A percentile compares a stretch with the other conserved stretches of the same genome.
Conservation (phyloP, 2,329 filamentous ascomycete species). For the Phaeosphaeria sp. region DNA sequence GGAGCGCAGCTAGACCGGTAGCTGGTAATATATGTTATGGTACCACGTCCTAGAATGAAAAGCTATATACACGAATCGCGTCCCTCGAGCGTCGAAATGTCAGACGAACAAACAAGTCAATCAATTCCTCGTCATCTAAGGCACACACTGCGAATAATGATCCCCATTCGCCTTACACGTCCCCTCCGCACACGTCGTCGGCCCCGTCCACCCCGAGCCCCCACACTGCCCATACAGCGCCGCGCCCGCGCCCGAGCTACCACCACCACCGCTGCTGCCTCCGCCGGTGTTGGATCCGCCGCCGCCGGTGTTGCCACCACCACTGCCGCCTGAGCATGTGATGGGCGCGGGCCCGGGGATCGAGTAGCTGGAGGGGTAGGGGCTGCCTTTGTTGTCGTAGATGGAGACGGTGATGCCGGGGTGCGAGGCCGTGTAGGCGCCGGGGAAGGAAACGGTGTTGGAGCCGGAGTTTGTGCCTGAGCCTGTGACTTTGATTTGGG, state of each 20-base stretch:
- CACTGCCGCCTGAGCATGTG: conserved; percentile 40
- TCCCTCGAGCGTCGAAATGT: too few species aligned
- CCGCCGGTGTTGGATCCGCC: background rate
- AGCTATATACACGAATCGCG: background rate
- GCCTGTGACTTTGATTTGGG: conserved; percentile 31
- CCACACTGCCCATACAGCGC: background rate
- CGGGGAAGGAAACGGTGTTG: conserved; percentile 30
- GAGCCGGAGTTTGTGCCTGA: conserved; percentile 20
- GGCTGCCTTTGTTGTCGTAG: conserved; percentile 18
- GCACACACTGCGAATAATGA: background rate
- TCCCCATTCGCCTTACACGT: background rate
- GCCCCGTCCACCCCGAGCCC: background rate
- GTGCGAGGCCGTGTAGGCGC: conserved; percentile 31
- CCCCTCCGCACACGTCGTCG: background rate
- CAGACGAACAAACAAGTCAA: too few species aligned
- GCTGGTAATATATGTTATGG: background rate
- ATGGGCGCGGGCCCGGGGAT: conserved; percentile 58
- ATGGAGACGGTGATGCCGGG: conserved; percentile 27
- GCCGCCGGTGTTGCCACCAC: background rate
- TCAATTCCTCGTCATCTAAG: background rate
- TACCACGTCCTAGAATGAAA: background rate
- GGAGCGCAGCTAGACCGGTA: background rate
- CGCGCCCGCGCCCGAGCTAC: background rate
- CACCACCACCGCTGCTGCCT: too few species aligned
- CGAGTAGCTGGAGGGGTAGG: conserved; percentile 43